Percentiles rank a stretch among this genome's conserved stretches.
Conservation (phyloP, 257 asterid genomes). For the Thymus mandschuricus region DNA sequence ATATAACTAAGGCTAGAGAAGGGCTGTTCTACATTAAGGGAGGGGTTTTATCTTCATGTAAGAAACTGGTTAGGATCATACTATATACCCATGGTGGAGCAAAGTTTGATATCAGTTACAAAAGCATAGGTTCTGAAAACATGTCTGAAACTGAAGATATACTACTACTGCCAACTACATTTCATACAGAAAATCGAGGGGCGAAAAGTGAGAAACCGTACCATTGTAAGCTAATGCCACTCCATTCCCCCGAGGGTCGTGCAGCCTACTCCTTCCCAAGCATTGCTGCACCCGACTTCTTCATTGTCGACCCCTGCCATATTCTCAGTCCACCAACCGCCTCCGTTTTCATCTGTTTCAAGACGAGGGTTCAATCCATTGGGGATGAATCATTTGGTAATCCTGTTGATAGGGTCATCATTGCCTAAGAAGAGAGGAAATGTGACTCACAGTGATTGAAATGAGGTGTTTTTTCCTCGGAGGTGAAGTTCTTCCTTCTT, state of each 20-base stretch:
- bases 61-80: slow-evolving; percentile 4
- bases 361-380: not conserved
- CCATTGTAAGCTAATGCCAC: slow-evolving; percentile 50
- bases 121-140: slow-evolving; percentile 10
- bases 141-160: not conserved
- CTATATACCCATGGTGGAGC: too few relatives aligned
- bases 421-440: not conserved
- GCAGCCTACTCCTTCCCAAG: slow-evolving; percentile 83
- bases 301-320: slow-evolving; percentile 94
- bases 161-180: not conserved
- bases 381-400: not conserved
- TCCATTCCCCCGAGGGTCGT: slow-evolving; percentile 80
- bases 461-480: slow-evolving; percentile 44
- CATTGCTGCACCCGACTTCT: slow-evolving; percentile 74
- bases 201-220: not conserved
- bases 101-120: slow-evolving; percentile 1
- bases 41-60: not conserved
- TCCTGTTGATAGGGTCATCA: not conserved
- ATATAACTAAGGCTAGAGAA: not conserved
- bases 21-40: not conserved
- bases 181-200: not conserved
- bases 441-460: slow-evolving; percentile 72
- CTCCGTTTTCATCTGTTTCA: slow-evolving; percentile 75
- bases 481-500: slow-evolving; percentile 36
- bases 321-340: slow-evolving; percentile 84